Evolutionary conservation across 83 land plant genomes (phyloP), one percentile per base, ranked within the genome.

Genomic region (Diphasiastrum complanatum): DNA sequence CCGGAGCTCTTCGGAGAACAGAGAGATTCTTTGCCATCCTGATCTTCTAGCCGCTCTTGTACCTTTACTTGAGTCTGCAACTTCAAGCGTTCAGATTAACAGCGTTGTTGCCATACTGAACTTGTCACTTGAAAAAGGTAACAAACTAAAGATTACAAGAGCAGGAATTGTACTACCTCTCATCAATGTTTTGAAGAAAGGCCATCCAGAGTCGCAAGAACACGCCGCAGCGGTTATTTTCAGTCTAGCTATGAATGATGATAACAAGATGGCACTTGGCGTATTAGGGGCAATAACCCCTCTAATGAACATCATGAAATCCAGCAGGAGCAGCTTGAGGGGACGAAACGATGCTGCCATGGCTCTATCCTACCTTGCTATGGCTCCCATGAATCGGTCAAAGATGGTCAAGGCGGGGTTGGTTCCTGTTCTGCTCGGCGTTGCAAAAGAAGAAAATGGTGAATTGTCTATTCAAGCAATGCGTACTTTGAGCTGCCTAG

Each of bases 251-350:
- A 47, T 87, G n/a, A 75, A 81, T 29, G 92, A 87, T 35, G 89
- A 79, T 14, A 90, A 90, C 78, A 81, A 83, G 69, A 70, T 73
- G 69, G 90, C 89, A 2, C 75, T 82, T 19, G 86, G 83, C 3
- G 90, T 83, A 10, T 64, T 87, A 33, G 87, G 87, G 8, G 89
- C 86, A 24, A 37, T 87, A 26, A 83, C 69, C 61, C 85, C 90
- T 67, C 68, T 87, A 54, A 26, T 87, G 28, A 79, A 82, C 58
- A 33, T 73, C n/a, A 61, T 87, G 19, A 63, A 73, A 5, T 55
- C 72, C 0, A 78, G 31, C 3, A 61, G 19, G 19, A 26, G 61
- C 2, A 60, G 57, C 29, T 47, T 61, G 34, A 71, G 79, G 27
- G 77, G 81, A 2, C 72, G 75, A 28, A 70, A 68, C 47, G 93